Percentiles rank a stretch among this genome's conserved stretches.
Evolutionary conservation across 306 rosid genomes (phyloP).

Genomic region (Acacia crassicarpa): DNA sequence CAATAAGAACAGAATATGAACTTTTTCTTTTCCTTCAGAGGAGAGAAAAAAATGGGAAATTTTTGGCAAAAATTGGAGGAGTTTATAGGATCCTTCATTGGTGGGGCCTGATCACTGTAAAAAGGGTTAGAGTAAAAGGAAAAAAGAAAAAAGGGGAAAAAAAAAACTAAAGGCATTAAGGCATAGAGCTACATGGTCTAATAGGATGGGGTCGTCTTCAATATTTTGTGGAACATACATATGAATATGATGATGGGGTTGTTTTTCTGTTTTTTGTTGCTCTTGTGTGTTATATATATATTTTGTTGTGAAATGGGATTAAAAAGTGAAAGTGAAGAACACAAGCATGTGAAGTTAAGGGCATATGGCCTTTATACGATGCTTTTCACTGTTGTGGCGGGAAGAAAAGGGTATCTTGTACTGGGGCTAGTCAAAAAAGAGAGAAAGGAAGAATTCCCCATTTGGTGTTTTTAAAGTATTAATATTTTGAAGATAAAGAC

Average conservation of each 20-base stretch:
- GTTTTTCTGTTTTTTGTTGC: not conserved
- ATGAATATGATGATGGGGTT: constrained; percentile 30
- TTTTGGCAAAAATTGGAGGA: constrained; percentile 31
- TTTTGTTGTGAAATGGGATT: constrained; percentile 38
- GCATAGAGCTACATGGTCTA: constrained; percentile 49
- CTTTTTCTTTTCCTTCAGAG: not conserved
- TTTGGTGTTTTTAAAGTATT: constrained; percentile 39
- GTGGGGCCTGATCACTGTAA: constrained; percentile 51
- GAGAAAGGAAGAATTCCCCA: constrained; percentile 38
- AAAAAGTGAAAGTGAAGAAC: constrained; percentile 44
- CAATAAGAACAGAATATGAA: constrained; percentile 53
- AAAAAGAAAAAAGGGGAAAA: not conserved
- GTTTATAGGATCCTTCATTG: constrained; percentile 26
- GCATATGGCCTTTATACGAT: constrained; percentile 6
- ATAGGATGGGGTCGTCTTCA: constrained; percentile 35
- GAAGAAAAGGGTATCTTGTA: constrained; percentile 66
- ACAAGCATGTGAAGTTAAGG: constrained; percentile 48
- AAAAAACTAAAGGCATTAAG: constrained; percentile 53
- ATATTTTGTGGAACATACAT: constrained; percentile 38
- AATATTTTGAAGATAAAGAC: constrained; percentile 38
- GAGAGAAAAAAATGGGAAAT: not conserved
- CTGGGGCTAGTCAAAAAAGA: constrained; percentile 56
- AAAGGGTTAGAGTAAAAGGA: constrained; percentile 32
- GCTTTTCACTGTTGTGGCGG: constrained; percentile 23
- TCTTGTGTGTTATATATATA: not conserved